Evolutionary conservation across 192 early-diverging fungal species (phyloP).

Genomic region (Hyaloraphidium curvatum): DNA sequence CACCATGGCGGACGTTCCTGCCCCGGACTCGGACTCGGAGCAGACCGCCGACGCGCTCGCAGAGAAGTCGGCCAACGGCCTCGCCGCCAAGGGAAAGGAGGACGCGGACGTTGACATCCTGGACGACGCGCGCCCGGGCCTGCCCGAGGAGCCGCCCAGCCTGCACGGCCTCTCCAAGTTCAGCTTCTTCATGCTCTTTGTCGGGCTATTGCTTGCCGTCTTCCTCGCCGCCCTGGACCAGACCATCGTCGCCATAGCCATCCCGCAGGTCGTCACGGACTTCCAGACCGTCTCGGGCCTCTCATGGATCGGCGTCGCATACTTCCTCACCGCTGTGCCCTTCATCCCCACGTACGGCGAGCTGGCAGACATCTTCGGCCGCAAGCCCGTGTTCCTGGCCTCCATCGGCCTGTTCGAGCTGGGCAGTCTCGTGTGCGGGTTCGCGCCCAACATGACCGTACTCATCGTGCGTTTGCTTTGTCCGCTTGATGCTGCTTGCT

Average conservation of each 20-base stretch:
- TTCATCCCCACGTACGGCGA: slow-evolving; percentile 61
- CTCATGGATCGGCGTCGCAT: background rate
- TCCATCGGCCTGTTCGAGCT: slow-evolving; percentile 58
- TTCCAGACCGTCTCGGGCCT: background rate
- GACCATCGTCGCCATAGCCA: background rate
- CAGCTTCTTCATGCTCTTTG: too few species aligned
- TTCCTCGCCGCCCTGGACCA: background rate
- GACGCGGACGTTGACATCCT: too few species aligned
- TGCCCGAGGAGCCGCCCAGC: too few species aligned
- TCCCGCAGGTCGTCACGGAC: slow-evolving; percentile 1
- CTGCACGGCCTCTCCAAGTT: too few species aligned
- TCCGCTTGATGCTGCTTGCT: too few species aligned
- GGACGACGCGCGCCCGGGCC: too few species aligned
- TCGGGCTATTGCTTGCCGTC: background rate
- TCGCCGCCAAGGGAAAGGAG: too few species aligned
- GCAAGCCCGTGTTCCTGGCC: slow-evolving; percentile 52
- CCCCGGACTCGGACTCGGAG: too few species aligned
- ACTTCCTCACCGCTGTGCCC: slow-evolving; percentile 13
- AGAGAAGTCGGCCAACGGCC: too few species aligned
- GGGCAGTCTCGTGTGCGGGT: slow-evolving; percentile 65
- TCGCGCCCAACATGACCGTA: slow-evolving; percentile 33
- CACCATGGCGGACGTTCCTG: too few species aligned
- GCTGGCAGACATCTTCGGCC: slow-evolving; percentile 81
- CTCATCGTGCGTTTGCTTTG: slow-evolving; percentile 55
- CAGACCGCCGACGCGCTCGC: too few species aligned